Conservation (phyloP, 2,329 filamentous ascomycete species). For the Pyricularia grisea region DNA sequence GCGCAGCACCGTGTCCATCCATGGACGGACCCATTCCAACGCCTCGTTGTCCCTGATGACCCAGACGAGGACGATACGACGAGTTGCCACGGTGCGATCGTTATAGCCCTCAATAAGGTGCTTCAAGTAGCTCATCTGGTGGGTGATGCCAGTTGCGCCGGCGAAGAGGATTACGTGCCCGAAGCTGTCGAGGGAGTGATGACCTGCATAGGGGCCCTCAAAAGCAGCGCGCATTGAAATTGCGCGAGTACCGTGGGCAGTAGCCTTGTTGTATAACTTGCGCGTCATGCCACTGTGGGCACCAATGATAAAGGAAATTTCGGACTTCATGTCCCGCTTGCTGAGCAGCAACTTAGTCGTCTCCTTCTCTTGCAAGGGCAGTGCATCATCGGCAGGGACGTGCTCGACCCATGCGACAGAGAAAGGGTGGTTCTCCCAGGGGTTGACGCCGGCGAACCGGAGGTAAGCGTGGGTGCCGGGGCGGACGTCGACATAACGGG, state of each 20-base stretch:
- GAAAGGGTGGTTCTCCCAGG: slow-evolving; percentile 71
- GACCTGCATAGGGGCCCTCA: slow-evolving; percentile 82
- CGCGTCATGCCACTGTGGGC: slow-evolving; percentile 84
- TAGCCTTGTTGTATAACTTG: slow-evolving; percentile 64
- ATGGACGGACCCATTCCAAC: slow-evolving; percentile 87
- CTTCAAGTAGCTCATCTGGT: slow-evolving; percentile 81
- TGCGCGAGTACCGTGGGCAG: slow-evolving; percentile 36
- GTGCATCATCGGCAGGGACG: slow-evolving; percentile 27
- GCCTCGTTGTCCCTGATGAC: slow-evolving; percentile 83
- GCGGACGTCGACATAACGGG: slow-evolving; percentile 54
- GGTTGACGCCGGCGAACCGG: slow-evolving; percentile 55
- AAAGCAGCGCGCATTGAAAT: slow-evolving; percentile 63
- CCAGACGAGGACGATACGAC: slow-evolving; percentile 80
- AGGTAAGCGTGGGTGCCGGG: slow-evolving; percentile 70
- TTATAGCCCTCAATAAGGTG: slow-evolving; percentile 64
- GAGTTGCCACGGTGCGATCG: slow-evolving; percentile 65
- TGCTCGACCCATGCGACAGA: slow-evolving; percentile 67
- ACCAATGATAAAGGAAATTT: slow-evolving; percentile 75
- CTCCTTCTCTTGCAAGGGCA: slow-evolving; percentile 31
- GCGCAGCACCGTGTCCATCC: slow-evolving; percentile 64
- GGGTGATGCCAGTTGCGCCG: slow-evolving; percentile 89
- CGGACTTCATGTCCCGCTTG: slow-evolving; percentile 35
- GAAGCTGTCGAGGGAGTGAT: slow-evolving; percentile 83
- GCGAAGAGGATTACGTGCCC: slow-evolving; percentile 87
- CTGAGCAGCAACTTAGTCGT: slow-evolving; percentile 16